These are phyloP conservation scores for Bimuria novae-zelandiae DNA, from an alignment of 2,329 filamentous ascomycete genomes.

Conservation along the genomic window DNA sequence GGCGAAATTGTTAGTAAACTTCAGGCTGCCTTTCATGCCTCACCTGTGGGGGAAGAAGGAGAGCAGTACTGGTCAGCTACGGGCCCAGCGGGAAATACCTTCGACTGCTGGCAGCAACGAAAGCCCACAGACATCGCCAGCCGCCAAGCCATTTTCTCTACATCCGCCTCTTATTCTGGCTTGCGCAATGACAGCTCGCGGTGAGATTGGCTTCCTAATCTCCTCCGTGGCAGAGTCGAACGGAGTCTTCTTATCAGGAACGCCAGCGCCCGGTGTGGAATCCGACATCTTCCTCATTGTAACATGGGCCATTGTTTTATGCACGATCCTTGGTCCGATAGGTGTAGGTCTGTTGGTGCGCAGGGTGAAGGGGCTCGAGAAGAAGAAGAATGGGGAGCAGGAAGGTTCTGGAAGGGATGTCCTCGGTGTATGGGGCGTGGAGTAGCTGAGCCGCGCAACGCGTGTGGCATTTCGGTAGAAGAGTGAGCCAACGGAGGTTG, in stretches of 20 bases:
- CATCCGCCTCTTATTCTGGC: constrained; percentile 71
- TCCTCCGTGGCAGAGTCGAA: constrained; percentile 66
- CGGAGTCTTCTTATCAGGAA: constrained; percentile 50
- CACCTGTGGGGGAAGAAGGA: constrained; percentile 31
- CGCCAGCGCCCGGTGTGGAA: constrained; percentile 19
- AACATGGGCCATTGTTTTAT: constrained; percentile 62
- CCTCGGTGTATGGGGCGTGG: constrained; percentile 53
- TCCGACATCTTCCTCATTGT: constrained; percentile 58
- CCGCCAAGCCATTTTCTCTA: constrained; percentile 61
- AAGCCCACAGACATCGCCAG: constrained; percentile 19
- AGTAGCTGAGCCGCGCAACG: constrained; percentile 5
- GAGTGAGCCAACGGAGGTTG: not conserved
- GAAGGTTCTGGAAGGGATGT: constrained; percentile 48
- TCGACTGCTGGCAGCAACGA: not conserved
- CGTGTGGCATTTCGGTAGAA: not conserved
- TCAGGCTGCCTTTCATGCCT: constrained; percentile 27
- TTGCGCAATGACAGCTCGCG: constrained; percentile 73
- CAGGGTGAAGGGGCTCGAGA: constrained; percentile 50
- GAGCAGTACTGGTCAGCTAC: not conserved
- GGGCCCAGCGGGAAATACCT: not conserved
- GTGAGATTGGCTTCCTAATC: constrained; percentile 80
- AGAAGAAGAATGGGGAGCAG: constrained; percentile 31
- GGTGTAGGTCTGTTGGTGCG: constrained; percentile 57
- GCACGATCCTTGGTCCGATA: constrained; percentile 60
- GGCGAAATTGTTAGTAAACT: constrained; percentile 12